A percentile compares a stretch with the other conserved stretches of the same genome.
Conservation (phyloP, 1,284 basidiomycete genomes). For the Leucoagaricus sp. region DNA sequence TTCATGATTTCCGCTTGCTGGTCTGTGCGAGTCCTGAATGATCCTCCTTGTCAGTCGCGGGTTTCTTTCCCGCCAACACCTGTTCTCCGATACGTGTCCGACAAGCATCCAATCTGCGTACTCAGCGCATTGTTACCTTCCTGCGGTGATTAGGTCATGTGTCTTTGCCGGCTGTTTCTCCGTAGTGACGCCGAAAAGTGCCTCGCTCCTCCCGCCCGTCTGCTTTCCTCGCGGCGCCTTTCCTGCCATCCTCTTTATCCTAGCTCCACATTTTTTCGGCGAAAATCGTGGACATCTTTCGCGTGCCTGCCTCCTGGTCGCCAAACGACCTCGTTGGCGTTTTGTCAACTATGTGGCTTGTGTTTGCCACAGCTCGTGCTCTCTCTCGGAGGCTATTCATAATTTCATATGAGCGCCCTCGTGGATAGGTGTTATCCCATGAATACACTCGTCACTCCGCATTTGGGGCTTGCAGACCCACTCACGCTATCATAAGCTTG, state of each 20-base stretch:
- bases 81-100: not conserved
- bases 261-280: not conserved
- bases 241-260: conserved; percentile 3
- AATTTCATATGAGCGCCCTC: not conserved
- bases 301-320: not conserved
- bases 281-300: conserved; percentile 10
- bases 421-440: conserved; percentile 6
- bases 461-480: not conserved
- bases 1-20: no score
- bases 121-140: not conserved
- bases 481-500: conserved; percentile 3
- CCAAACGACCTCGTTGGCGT: not conserved
- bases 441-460: conserved; percentile 5
- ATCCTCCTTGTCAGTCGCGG: no score
- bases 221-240: not conserved
- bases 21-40: not conserved
- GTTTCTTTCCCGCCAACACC: not conserved
- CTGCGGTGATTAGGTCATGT: conserved; percentile 10
- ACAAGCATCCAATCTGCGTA: not conserved
- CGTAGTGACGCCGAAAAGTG: not conserved
- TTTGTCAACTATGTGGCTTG: not conserved
- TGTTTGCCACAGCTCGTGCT: not conserved
- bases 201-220: not conserved
- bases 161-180: not conserved
- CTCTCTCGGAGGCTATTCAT: conserved; percentile 8